These are phyloP conservation scores for Coemansia sp. DNA, from an alignment of 192 early-diverging fungal genomes.

Conservation along the genomic window DNA sequence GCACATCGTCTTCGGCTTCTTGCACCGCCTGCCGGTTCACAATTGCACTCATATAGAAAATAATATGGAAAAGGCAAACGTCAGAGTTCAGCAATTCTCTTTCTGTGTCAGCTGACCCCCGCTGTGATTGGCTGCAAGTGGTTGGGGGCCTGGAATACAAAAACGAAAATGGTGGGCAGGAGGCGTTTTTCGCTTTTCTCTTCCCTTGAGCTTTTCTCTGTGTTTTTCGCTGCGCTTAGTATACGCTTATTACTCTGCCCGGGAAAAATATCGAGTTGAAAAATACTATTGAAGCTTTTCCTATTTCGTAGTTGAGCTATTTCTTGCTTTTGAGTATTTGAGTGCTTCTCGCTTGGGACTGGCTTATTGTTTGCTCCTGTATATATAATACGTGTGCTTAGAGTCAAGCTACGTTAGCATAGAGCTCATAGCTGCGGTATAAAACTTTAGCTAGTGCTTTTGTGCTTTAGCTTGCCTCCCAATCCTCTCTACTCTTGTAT, in stretches of 20 bases:
- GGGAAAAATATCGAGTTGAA: conserved; percentile 12
- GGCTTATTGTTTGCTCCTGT: too few species aligned
- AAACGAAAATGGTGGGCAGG: neutral
- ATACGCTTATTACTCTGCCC: conserved; percentile 25
- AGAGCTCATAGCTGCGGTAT: too few species aligned
- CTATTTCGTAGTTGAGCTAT: too few species aligned
- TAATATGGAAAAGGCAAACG: neutral
- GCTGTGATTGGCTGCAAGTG: neutral
- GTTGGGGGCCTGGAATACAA: neutral
- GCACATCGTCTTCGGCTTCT: conserved; percentile 17
- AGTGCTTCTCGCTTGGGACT: too few species aligned
- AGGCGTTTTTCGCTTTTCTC: conserved; percentile 19
- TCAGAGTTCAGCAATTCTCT: neutral
- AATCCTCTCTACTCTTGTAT: too few species aligned
- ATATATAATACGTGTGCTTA: too few species aligned
- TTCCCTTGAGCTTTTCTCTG: conserved; percentile 29
- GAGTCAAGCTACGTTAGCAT: too few species aligned
- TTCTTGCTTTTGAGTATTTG: too few species aligned
- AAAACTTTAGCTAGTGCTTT: too few species aligned
- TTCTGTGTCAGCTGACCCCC: neutral
- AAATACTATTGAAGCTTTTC: too few species aligned
- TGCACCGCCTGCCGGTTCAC: conserved; percentile 2
- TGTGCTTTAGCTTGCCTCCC: too few species aligned
- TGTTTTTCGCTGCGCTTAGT: conserved; percentile 33
- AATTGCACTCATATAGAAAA: neutral